Evolutionary conservation across 2,329 filamentous ascomycete genomes (phyloP).

Genomic region (Talaromyces sp.): DNA sequence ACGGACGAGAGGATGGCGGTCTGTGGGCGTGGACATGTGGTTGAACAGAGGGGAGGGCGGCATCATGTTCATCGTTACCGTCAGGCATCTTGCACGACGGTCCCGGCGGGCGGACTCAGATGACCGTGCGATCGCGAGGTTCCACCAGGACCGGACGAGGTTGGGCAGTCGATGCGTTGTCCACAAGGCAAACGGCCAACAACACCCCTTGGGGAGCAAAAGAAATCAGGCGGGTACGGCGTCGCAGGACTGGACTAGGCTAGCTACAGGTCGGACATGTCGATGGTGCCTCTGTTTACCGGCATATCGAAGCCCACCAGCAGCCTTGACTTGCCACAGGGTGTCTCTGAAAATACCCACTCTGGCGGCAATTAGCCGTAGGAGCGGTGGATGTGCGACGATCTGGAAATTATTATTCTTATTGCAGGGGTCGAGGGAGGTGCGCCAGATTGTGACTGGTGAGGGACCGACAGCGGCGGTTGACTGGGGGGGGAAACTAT

Average conservation of each 20-base stretch:
- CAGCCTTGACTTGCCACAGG: neutral
- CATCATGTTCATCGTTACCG: slow-evolving; percentile 31
- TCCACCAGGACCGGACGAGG: slow-evolving; percentile 11
- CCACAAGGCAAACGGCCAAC: slow-evolving; percentile 24
- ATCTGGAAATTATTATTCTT: neutral
- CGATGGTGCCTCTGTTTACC: slow-evolving; percentile 30
- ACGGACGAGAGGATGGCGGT: slow-evolving; percentile 20
- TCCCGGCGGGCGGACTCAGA: slow-evolving; percentile 24
- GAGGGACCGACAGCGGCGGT: neutral
- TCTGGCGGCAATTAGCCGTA: neutral
- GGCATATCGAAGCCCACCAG: slow-evolving; percentile 25
- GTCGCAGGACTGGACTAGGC: slow-evolving; percentile 29
- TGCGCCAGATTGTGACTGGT: slow-evolving; percentile 1
- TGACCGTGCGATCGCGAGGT: slow-evolving; percentile 20
- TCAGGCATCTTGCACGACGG: slow-evolving; percentile 36
- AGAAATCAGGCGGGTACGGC: slow-evolving; percentile 15
- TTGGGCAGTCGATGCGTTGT: slow-evolving; percentile 33
- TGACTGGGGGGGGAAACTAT: neutral
- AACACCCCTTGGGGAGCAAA: slow-evolving; percentile 2
- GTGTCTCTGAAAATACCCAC: neutral
- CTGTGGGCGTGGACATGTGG: slow-evolving; percentile 3
- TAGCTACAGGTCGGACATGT: slow-evolving; percentile 34
- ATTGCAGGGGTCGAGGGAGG: neutral
- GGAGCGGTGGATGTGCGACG: neutral
- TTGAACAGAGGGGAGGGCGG: slow-evolving; percentile 8